Evolutionary conservation across 306 rosid species (phyloP), one percentile per base, ranked within the genome.

Genomic region (Vachellia pachyceras): DNA sequence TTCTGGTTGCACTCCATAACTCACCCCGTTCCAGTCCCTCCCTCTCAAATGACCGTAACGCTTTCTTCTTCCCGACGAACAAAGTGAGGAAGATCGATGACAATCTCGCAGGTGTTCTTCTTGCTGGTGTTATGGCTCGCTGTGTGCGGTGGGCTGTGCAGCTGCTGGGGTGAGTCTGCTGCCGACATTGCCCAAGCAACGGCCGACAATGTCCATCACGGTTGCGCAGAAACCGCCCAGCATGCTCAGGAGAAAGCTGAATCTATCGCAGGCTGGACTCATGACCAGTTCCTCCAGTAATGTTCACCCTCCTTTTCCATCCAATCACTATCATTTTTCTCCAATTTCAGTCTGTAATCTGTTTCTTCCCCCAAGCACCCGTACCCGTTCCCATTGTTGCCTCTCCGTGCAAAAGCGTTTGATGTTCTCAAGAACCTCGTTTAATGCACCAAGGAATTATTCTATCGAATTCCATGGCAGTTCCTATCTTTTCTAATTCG

Each of bases 51-150:
- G 23, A n/a, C 8, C 25, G 7, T 7, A n/a, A 52, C 9, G 25
- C 61, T 20, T 15, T 52, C 60, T 66, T 44, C 4, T 10, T 61
- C 15, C 13, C 11, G 14, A 23, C 50, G 20, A 33, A 13, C 8
- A 33, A 63, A 29, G 13, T 61, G 42, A 49, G 69, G 35, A 72
- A 66, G 65, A 87, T 87, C 91, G 76, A 87, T 88, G 97, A 74
- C 37, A 60, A 81, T 37, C 71, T 73, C 25, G 5, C 84, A 11
- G 33, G 65, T 73, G 45, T 18, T 46, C 12, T 55, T 82, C 41
- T 41, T 85, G 65, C 36, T 82, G 86, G 67, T 79, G 68, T 0
- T 87, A 40, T 82, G 52, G 76, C 10, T 87, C 3, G 67, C 79
- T 10, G 35, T 83, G 72, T 65, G 74, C 58, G 72, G 57, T 46